phyloP scores from a whole-genome alignment of 2,329 filamentous ascomycete species.

The Tolypocladium endophyticum region DNA sequence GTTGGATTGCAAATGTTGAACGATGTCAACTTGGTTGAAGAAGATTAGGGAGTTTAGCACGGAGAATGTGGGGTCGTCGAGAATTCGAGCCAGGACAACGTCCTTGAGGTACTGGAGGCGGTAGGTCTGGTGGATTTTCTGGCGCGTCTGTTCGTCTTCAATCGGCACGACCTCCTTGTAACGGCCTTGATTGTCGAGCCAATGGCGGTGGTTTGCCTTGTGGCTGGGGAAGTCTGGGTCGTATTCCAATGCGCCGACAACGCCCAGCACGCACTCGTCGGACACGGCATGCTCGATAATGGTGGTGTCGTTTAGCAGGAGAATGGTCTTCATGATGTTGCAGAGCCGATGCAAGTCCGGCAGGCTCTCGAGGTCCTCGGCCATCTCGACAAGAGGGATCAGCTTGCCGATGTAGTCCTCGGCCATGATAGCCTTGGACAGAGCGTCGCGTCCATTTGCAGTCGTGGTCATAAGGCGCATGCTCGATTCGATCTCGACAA shows the following conservation, averaged over 20 bases:
- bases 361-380: conserved; percentile 84
- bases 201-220: conserved; percentile 94
- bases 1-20: conserved; percentile 86
- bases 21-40: conserved; percentile 97
- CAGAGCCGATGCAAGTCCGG: conserved; percentile 82
- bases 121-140: conserved; percentile 94
- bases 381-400: conserved; percentile 74
- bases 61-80: conserved; percentile 95
- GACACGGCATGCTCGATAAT: conserved; percentile 93
- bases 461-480: conserved; percentile 73
- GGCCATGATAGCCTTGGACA: conserved; percentile 76
- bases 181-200: conserved; percentile 75
- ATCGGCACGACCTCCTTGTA: conserved; percentile 97
- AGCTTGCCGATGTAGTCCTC: conserved; percentile 84
- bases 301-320: conserved; percentile 84
- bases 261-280: conserved; percentile 79
- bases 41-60: conserved; percentile 97
- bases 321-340: conserved; percentile 96
- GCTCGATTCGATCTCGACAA: conserved; percentile 72
- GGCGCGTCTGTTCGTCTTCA: conserved; percentile 67
- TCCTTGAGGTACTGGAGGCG: conserved; percentile 95
- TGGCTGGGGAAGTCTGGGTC: conserved; percentile 96
- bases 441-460: conserved; percentile 67
- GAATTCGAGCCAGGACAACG: conserved; percentile 89
- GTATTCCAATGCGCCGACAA: conserved; percentile 93